Base-by-base conservation (phyloP, 148 eudicot genomes). In the Chenopodium formosanum region DNA sequence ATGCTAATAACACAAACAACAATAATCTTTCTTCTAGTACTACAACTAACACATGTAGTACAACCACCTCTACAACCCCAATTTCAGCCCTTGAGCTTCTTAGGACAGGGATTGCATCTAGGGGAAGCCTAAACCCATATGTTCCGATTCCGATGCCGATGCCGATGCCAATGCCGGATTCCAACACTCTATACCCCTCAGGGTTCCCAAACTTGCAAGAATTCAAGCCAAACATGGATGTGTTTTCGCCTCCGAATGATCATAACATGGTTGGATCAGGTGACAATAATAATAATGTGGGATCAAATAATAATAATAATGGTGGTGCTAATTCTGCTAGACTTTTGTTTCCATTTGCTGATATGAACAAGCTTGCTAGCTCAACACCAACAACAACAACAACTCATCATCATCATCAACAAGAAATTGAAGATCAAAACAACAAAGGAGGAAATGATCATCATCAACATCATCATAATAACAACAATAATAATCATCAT, bases 311-410 rank as follows among this genome's bases (percentile, higher is more conserved):
- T 27, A 27, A 34, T 27, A 27, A 34, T 34, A 6, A 6, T 6
- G 62, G 62, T 56, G 82, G 65, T 67, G 80, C 46, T 79, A 76
- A 72, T 32, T 75, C 44, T 40, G 89, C 90, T 34, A 85, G 84
- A 73, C 83, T 91, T 20, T 80, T 90, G 85, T 93, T 91, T 79
- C 90, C 92, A 25, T 92, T 91, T 83, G 91, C 90, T 78, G 91
- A 78, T 76, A 71, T 84, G 69, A 88, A 85, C 78, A 83, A 87
- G 69, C 72, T 79, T 77, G 79, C 90, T 37, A 83, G 77, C 27
- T 75, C 87, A 25, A 72, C 81, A 70, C 77, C 77, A 22, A 1
- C 52, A 27, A 81, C 73, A 73, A 77, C 44, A 32, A 5, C 69
- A 34, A 34, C 34, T 58, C 64, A 48, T 48, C 82, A 83, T 25